Conservation (phyloP, 1,139 yeast species). For the Saccharomyces hybrid region DNA sequence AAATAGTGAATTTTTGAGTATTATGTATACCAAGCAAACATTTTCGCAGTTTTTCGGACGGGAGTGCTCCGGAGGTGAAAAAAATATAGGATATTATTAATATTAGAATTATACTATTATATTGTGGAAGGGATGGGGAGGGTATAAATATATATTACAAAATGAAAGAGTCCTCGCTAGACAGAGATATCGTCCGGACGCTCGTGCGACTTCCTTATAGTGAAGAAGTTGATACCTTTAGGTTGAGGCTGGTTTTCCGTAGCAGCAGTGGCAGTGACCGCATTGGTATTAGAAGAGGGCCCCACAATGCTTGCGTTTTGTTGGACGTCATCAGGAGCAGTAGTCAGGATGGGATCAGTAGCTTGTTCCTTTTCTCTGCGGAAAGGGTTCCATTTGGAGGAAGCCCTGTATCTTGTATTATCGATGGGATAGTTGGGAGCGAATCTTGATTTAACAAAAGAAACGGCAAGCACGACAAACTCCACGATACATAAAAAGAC, state of each 20-base stretch:
- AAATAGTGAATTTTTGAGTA: neutral
- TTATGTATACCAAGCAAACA: neutral
- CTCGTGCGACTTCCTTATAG: conserved; percentile 58
- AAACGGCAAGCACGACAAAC: conserved; percentile 5
- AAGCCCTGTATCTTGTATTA: neutral
- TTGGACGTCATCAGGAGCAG: conserved; percentile 6
- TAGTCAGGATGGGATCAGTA: neutral
- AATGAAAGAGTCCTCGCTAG: conserved; percentile 19
- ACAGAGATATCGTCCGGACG: conserved; percentile 55
- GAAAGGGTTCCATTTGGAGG: neutral
- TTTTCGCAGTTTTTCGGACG: neutral
- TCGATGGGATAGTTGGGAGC: neutral
- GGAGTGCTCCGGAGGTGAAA: neutral
- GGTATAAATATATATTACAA: neutral
- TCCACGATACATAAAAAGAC: conserved; percentile 29
- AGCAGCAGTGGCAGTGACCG: conserved; percentile 14
- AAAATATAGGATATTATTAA: neutral
- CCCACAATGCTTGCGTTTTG: conserved; percentile 18
- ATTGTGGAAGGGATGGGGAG: neutral
- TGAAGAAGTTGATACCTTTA: conserved; percentile 73
- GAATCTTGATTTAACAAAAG: conserved; percentile 15
- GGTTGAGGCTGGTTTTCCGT: conserved; percentile 37
- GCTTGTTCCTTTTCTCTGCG: neutral
- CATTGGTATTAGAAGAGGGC: conserved; percentile 25
- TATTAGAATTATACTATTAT: neutral